Evolutionary conservation across 164 flowering plant species (phyloP), one percentile per base, ranked within the genome.

Genomic region (Macadamia tetraphylla): DNA sequence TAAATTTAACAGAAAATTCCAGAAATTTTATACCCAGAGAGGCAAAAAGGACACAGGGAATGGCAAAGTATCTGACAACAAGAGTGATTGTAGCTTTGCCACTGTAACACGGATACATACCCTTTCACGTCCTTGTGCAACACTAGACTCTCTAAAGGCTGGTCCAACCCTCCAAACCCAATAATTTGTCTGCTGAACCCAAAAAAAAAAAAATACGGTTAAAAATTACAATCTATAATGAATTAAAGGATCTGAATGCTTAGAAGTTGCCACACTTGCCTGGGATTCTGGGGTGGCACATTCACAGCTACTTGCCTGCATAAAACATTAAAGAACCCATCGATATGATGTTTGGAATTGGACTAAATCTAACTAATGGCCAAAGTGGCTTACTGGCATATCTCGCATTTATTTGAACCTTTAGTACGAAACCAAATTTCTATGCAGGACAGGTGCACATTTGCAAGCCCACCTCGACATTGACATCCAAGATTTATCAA

Each of bases 401-500:
- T 88, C 81, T 90, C 96, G 61, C 96, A 90, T 75, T 70, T 85
- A 74, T 90, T 90, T 65, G 96, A 90, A 62, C 96, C 96, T 79
- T 74, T 87, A 23, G 83, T 80, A 59, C 77, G 80, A 72, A 90
- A 90, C 96, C 96, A 90, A 62, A 76, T 78, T 9, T 84, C 81
- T 64, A 90, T 90, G 70, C 96, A 90, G 46, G 92, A 80, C n/a
- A 78, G 81, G 63, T 90, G 96, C 35, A 85, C 81, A 77, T 82
- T 85, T 18, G 87, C 85, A 66, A 90, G 84, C 49, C 85, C 96
- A 71, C 96, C 96, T 53, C 87, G 84, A 72, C 96, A 90, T 15
- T 73, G 84, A 69, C 96, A 90, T 73, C 96, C 96, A 64, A 90
- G 88, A 62, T 79, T 82, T 62, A 90, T 80, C 68, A 90, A 78